Evolutionary conservation across 345 rosid species (phyloP).

Genomic region (Linum tenue): DNA sequence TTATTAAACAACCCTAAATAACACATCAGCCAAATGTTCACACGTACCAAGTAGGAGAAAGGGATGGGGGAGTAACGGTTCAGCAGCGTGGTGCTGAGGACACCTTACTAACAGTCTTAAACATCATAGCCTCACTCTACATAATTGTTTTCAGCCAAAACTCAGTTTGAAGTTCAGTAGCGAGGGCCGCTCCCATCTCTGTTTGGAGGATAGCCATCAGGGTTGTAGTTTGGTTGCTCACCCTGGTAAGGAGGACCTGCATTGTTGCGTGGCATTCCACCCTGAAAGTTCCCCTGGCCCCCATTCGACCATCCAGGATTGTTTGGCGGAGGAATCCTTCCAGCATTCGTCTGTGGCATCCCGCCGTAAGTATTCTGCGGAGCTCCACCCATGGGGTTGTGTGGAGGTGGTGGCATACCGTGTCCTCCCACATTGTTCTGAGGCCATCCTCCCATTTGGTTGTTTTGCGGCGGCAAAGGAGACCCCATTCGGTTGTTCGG

Average conservation of each 20-base stretch:
- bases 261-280: constrained; percentile 10
- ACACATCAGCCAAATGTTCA: too few relatives aligned
- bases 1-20: too few relatives aligned
- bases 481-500: background rate
- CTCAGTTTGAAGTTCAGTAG: background rate
- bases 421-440: background rate
- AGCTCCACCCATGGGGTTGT: background rate
- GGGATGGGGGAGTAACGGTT: too few relatives aligned
- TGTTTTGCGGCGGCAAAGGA: too few relatives aligned
- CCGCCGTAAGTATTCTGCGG: background rate
- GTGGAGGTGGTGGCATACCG: background rate
- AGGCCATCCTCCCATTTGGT: background rate
- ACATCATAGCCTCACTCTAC: background rate
- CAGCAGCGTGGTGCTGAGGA: too few relatives aligned
- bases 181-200: constrained; percentile 1
- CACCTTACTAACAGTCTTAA: too few relatives aligned
- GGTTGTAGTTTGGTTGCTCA: background rate
- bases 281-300: constrained; percentile 6
- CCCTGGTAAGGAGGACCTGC: constrained; percentile 4
- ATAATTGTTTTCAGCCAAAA: background rate
- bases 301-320: constrained; percentile 25
- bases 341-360: background rate
- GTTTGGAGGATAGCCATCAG: background rate
- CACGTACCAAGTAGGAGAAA: too few relatives aligned
- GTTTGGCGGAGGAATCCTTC: constrained; percentile 24